These are phyloP conservation scores for Fusarium ambrosium DNA, from an alignment of 2,329 filamentous ascomycete species.

Conservation along the genomic window DNA sequence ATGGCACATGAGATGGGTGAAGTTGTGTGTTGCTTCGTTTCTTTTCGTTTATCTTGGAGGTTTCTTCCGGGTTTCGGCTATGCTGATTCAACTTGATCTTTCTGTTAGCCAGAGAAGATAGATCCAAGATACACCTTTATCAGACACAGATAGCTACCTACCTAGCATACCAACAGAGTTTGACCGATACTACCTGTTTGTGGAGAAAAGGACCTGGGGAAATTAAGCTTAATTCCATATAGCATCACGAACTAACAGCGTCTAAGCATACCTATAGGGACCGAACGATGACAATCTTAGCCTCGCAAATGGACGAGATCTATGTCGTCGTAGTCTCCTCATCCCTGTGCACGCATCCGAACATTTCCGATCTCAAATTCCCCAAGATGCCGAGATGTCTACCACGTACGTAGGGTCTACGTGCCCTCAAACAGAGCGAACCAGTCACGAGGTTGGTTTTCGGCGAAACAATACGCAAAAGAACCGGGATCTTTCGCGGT, in stretches of 20 bases:
- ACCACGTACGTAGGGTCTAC: background rate
- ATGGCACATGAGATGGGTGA: background rate
- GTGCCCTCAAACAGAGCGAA: background rate
- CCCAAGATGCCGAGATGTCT: background rate
- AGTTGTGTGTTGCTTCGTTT: background rate
- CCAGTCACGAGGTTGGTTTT: background rate
- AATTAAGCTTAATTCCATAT: slow-evolving; percentile 10
- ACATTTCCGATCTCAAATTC: slow-evolving; percentile 17
- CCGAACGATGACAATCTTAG: background rate
- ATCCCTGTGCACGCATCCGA: slow-evolving; percentile 1
- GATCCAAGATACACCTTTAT: background rate
- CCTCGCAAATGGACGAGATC: background rate
- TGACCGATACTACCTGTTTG: background rate
- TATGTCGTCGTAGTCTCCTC: background rate
- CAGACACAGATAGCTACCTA: no score
- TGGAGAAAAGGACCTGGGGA: background rate
- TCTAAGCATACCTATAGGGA: background rate
- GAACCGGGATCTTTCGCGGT: background rate
- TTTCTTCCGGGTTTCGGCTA: background rate
- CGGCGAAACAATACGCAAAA: background rate
- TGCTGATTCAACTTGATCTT: background rate
- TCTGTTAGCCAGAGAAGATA: background rate
- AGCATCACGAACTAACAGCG: background rate
- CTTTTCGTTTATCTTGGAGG: background rate
- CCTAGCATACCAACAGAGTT: background rate